phyloP scores from a whole-genome alignment of 306 rosid species.

The Cicer judaicum region DNA sequence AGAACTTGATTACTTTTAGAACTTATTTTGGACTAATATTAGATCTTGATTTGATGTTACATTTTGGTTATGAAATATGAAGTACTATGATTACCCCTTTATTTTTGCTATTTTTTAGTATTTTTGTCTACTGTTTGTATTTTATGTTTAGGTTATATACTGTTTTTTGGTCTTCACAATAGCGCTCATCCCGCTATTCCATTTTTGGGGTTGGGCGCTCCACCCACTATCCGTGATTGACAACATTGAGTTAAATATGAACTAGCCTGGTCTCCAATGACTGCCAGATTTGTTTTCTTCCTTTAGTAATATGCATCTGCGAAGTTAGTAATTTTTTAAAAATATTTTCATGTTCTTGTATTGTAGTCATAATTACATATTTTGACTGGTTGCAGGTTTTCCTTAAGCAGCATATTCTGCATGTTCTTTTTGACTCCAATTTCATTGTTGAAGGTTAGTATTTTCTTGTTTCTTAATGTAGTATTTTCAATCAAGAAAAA shows the following conservation, averaged over 20 bases:
- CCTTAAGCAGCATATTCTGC: constrained; percentile 79
- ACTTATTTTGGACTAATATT: too few species aligned
- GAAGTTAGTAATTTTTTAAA: not conserved
- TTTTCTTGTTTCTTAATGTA: constrained; percentile 7
- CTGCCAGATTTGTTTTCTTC: constrained; percentile 25
- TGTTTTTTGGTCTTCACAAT: too few species aligned
- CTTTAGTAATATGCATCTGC: constrained; percentile 9
- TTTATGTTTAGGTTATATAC: too few species aligned
- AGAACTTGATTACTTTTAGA: too few species aligned
- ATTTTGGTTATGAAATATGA: too few species aligned
- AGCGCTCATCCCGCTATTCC: too few species aligned
- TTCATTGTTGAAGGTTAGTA: constrained; percentile 67
- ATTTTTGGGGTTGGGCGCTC: too few species aligned
- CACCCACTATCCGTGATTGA: too few species aligned
- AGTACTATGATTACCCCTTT: too few species aligned
- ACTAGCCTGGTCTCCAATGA: not conserved
- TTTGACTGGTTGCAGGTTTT: constrained; percentile 67
- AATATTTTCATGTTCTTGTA: not conserved
- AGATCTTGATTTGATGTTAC: too few species aligned
- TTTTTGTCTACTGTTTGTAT: too few species aligned
- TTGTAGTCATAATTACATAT: constrained; percentile 7
- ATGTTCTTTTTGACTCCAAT: constrained; percentile 64
- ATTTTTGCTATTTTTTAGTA: too few species aligned
- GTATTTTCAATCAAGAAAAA: not conserved
- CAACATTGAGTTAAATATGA: constrained; percentile 1